A percentile compares a stretch with the other conserved stretches of the same genome.
These are phyloP conservation scores for Conringia planisiliqua DNA, from an alignment of 345 rosid species.

Conservation along the genomic window DNA sequence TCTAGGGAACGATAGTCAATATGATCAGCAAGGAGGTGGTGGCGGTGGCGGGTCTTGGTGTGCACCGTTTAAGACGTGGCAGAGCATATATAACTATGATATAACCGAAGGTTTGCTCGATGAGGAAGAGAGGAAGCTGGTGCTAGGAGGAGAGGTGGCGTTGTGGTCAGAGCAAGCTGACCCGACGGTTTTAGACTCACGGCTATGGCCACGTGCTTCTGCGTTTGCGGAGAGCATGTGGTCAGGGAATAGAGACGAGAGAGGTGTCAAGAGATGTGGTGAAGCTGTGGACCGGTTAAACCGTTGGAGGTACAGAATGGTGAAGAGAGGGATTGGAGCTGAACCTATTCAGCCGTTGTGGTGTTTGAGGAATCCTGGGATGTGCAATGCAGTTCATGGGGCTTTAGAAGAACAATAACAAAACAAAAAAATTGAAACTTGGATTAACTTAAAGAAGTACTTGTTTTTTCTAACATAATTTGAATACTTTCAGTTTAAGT, in stretches of 20 bases:
- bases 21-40: slow-evolving; percentile 38
- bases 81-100: slow-evolving; percentile 74
- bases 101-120: slow-evolving; percentile 54
- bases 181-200: slow-evolving; percentile 53
- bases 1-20: slow-evolving; percentile 68
- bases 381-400: slow-evolving; percentile 63
- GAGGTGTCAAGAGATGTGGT: slow-evolving; percentile 58
- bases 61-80: slow-evolving; percentile 93
- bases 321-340: slow-evolving; percentile 64
- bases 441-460: not conserved
- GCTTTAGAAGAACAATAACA: not conserved
- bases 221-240: slow-evolving; percentile 82
- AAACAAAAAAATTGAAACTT: not conserved
- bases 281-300: slow-evolving; percentile 71
- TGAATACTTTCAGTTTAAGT: not conserved
- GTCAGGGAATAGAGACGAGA: slow-evolving; percentile 78
- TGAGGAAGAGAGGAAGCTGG: slow-evolving; percentile 64
- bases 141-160: slow-evolving; percentile 86
- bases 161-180: slow-evolving; percentile 97
- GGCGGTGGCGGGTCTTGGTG: slow-evolving; percentile 70
- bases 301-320: slow-evolving; percentile 91
- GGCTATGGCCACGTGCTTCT: slow-evolving; percentile 82
- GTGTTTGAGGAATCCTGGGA: slow-evolving; percentile 74
- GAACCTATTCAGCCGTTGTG: slow-evolving; percentile 93
- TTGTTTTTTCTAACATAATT: not conserved